phyloP scores from a whole-genome alignment of 1,284 basidiomycete genomes.

The Earliella scabrosa region DNA sequence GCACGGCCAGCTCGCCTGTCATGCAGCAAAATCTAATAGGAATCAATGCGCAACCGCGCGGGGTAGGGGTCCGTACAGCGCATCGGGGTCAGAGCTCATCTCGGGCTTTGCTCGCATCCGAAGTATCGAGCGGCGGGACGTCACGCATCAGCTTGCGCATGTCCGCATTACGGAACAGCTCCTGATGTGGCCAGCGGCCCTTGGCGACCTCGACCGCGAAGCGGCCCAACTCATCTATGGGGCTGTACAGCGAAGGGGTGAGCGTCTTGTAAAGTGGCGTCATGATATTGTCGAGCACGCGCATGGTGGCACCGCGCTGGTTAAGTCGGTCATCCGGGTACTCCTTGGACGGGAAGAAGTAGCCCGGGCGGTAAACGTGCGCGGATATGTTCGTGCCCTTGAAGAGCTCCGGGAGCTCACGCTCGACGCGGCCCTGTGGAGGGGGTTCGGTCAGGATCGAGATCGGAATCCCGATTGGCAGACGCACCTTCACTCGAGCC shows the following conservation, averaged over 20 bases:
- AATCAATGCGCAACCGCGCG: no score
- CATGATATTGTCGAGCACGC: conserved; percentile 22
- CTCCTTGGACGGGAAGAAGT: conserved; percentile 36
- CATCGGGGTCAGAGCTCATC: no score
- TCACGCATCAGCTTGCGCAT: conserved; percentile 30
- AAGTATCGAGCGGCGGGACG: background rate
- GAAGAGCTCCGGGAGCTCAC: conserved; percentile 29
- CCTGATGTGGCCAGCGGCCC: conserved; percentile 34
- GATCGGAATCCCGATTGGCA: background rate
- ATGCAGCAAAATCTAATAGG: no score
- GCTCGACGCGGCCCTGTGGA: conserved; percentile 37
- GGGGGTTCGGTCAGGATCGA: background rate
- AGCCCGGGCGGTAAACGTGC: conserved; percentile 35
- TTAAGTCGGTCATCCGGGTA: conserved; percentile 35
- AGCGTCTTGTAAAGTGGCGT: conserved; percentile 17
- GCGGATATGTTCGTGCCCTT: conserved; percentile 26
- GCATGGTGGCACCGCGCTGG: conserved; percentile 27
- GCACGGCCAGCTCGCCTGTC: no score
- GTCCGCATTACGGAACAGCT: conserved; percentile 27
- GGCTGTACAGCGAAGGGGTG: conserved; percentile 23
- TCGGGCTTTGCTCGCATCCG: no score
- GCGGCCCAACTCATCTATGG: conserved; percentile 29
- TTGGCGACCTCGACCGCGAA: conserved; percentile 36
- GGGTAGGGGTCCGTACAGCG: no score
- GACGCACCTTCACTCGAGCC: conserved; percentile 39